Evolutionary conservation across 2,329 filamentous ascomycete genomes (phyloP).

Genomic region (Nemania bipapillata): DNA sequence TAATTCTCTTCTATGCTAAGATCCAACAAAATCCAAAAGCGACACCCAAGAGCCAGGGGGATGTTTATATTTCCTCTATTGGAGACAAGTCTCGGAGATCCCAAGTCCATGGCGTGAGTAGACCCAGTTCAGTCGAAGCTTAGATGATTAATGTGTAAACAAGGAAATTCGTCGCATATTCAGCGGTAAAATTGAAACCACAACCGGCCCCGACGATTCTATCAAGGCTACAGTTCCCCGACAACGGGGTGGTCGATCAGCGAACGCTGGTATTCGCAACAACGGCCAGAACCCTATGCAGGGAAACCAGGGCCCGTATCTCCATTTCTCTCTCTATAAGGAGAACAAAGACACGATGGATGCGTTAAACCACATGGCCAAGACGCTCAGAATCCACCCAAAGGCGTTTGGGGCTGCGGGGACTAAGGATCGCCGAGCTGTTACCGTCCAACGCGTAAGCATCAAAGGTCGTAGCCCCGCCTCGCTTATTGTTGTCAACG

Average conservation of each 20-base stretch:
- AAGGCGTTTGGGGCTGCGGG: constrained; percentile 81
- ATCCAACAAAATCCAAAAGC: constrained; percentile 40
- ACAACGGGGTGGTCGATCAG: constrained; percentile 48
- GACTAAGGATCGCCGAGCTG: constrained; percentile 89
- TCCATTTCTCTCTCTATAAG: constrained; percentile 94
- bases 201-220: constrained; percentile 67
- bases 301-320: constrained; percentile 72
- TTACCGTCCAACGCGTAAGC: constrained; percentile 84
- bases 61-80: constrained; percentile 46
- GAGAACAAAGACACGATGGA: constrained; percentile 98
- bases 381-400: constrained; percentile 76
- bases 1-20: constrained; percentile 44
- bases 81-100: constrained; percentile 46
- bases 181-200: constrained; percentile 78
- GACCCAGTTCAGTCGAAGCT: neutral
- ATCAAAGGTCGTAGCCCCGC: constrained; percentile 64
- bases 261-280: constrained; percentile 42
- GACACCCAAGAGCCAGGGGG: constrained; percentile 35
- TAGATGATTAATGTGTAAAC: constrained; percentile 37
- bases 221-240: constrained; percentile 67
- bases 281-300: constrained; percentile 42
- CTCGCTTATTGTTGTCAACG: constrained; percentile 72
- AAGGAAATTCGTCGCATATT: constrained; percentile 80
- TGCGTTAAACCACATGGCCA: constrained; percentile 78
- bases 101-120: constrained; percentile 60